Percentiles rank a stretch among this genome's conserved stretches.
Conservation (phyloP, 1,284 basidiomycete species). For the Cryptococcus wingfieldii region DNA sequence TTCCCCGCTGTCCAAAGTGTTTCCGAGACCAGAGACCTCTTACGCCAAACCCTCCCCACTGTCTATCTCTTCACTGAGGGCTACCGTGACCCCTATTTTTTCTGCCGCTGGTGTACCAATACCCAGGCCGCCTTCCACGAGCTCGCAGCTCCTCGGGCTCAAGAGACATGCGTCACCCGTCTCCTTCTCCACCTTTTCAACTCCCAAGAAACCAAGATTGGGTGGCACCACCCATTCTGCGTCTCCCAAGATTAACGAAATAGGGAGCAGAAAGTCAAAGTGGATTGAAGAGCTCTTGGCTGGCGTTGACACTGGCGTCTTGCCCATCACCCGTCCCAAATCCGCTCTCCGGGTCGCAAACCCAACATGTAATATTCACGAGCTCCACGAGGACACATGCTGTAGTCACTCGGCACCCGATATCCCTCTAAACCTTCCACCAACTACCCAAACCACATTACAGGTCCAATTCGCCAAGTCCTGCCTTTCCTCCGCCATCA, state of each 20-base stretch:
- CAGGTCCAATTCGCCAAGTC: conserved; percentile 37
- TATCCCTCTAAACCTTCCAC: background rate
- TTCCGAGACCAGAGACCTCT: background rate
- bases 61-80: conserved; percentile 1
- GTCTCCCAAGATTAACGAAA: background rate
- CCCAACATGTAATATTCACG: no score
- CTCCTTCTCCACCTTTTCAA: no score
- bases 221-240: background rate
- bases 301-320: conserved; percentile 11
- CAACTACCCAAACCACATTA: background rate
- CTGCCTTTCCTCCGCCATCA: conserved; percentile 56
- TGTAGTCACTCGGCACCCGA: background rate
- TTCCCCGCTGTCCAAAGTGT: no score
- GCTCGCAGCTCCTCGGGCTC: background rate
- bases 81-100: background rate
- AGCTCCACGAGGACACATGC: no score
- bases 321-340: background rate
- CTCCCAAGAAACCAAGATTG: conserved; percentile 1
- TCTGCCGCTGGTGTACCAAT: no score
- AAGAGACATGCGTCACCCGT: background rate
- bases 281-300: conserved; percentile 24
- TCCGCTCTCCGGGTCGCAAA: no score
- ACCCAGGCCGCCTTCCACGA: background rate
- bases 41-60: conserved; percentile 2
- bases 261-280: conserved; percentile 9